Conservation (phyloP, 495 filamentous ascomycete species). For the Penicillium soppii region DNA sequence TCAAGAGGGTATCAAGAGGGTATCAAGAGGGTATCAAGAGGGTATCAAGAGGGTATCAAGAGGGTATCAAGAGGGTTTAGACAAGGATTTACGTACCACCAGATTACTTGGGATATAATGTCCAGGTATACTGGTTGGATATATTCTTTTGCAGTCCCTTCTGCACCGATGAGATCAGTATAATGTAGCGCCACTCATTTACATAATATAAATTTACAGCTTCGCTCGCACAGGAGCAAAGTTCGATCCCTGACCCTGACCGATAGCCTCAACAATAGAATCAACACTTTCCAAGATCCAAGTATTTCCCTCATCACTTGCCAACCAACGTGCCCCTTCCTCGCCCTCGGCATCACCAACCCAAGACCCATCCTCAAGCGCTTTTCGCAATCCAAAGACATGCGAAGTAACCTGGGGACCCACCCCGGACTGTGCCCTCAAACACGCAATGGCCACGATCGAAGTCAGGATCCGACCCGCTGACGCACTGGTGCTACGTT, state of each 20-base stretch:
- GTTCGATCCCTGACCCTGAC: slow-evolving; percentile 53
- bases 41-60: no score
- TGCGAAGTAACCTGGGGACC: slow-evolving; percentile 76
- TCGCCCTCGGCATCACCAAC: slow-evolving; percentile 51
- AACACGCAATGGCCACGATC: slow-evolving; percentile 65
- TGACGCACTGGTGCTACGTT: slow-evolving; percentile 48
- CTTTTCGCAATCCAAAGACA: slow-evolving; percentile 72
- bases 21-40: no score
- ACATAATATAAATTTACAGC: slow-evolving; percentile 42
- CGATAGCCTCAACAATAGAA: slow-evolving; percentile 62
- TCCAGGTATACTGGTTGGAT: no score
- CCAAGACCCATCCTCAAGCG: slow-evolving; percentile 63
- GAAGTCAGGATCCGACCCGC: slow-evolving; percentile 65
- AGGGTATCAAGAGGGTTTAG: no score
- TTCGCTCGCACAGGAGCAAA: slow-evolving; percentile 59
- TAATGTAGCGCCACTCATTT: no score
- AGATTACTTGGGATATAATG: no score
- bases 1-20: no score
- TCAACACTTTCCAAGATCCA: slow-evolving; percentile 74
- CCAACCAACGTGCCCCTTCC: slow-evolving; percentile 61
- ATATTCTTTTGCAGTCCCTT: no score
- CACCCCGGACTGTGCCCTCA: slow-evolving; percentile 74
- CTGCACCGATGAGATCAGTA: no score
- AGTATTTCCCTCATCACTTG: slow-evolving; percentile 67
- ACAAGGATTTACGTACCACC: no score